Evolutionary conservation across 129 eudicot genomes (phyloP).

Genomic region (Ambrosia artemisiifolia): DNA sequence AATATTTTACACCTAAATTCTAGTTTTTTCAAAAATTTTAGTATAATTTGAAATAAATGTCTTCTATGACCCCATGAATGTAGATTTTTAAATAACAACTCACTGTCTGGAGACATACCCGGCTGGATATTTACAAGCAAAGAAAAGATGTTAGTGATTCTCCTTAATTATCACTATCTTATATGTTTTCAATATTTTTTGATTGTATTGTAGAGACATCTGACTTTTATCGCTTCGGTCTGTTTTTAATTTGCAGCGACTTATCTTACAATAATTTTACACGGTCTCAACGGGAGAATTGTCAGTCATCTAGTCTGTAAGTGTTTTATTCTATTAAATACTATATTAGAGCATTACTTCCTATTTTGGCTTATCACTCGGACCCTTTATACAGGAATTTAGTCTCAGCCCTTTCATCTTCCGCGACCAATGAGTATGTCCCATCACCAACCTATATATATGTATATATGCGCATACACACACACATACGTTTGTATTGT

Average conservation of each 20-base stretch:
- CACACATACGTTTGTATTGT: neutral
- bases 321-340: constrained; percentile 1
- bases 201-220: neutral
- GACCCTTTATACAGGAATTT: constrained; percentile 52
- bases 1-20: constrained; percentile 13
- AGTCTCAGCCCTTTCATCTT: constrained; percentile 56
- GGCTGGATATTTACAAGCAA: constrained; percentile 37
- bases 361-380: constrained; percentile 5
- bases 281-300: constrained; percentile 14
- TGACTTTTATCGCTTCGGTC: neutral
- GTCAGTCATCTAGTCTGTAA: constrained; percentile 58
- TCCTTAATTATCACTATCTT: neutral
- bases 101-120: constrained; percentile 59
- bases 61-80: constrained; percentile 16
- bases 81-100: constrained; percentile 61
- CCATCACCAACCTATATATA: constrained; percentile 4
- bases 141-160: constrained; percentile 37
- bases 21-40: neutral
- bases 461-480: too few relatives aligned
- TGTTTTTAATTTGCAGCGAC: constrained; percentile 45
- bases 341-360: neutral
- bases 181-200: neutral
- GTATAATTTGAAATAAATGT: neutral
- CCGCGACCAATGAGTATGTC: constrained; percentile 48
- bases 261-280: constrained; percentile 78